Conservation (phyloP, 2,329 filamentous ascomycete genomes). For the Stemphylium beticola region DNA sequence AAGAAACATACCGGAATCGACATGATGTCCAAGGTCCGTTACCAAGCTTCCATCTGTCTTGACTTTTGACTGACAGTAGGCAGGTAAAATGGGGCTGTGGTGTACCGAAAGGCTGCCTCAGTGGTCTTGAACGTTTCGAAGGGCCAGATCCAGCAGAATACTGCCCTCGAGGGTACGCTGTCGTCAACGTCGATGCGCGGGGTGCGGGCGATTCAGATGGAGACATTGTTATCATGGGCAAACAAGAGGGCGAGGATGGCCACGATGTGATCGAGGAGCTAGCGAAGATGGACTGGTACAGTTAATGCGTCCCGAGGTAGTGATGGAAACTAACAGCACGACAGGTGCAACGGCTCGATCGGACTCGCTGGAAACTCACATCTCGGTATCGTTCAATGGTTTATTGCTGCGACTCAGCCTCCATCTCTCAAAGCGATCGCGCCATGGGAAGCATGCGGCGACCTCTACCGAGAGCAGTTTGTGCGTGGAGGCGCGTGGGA, state of each 20-base stretch:
- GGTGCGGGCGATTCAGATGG: conserved; percentile 44
- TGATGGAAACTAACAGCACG: not conserved
- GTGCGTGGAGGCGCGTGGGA: conserved; percentile 20
- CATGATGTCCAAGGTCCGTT: conserved; percentile 8
- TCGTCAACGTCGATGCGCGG: conserved; percentile 40
- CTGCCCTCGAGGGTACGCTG: conserved; percentile 38
- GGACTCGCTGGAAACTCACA: conserved; percentile 50
- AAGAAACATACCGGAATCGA: conserved; percentile 36
- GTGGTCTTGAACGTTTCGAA: conserved; percentile 50
- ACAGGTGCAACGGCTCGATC: conserved; percentile 46
- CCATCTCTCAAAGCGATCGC: conserved; percentile 53
- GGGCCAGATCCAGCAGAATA: conserved; percentile 49
- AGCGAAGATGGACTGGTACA: conserved; percentile 52
- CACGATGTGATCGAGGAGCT: conserved; percentile 54
- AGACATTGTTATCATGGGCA: conserved; percentile 11
- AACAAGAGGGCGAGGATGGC: conserved; percentile 49
- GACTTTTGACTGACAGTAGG: not conserved
- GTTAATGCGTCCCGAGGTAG: not conserved
- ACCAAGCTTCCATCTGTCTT: not conserved
- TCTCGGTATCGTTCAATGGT: conserved; percentile 51
- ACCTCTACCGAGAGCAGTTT: conserved; percentile 21
- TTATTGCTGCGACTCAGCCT: conserved; percentile 51
- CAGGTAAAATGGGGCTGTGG: conserved; percentile 12
- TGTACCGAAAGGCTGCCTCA: conserved; percentile 11
- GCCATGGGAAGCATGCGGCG: conserved; percentile 55